Evolutionary conservation across 2,329 filamentous ascomycete species (phyloP), one percentile per base, ranked within the genome.

Genomic region (Aspergillus sp.): DNA sequence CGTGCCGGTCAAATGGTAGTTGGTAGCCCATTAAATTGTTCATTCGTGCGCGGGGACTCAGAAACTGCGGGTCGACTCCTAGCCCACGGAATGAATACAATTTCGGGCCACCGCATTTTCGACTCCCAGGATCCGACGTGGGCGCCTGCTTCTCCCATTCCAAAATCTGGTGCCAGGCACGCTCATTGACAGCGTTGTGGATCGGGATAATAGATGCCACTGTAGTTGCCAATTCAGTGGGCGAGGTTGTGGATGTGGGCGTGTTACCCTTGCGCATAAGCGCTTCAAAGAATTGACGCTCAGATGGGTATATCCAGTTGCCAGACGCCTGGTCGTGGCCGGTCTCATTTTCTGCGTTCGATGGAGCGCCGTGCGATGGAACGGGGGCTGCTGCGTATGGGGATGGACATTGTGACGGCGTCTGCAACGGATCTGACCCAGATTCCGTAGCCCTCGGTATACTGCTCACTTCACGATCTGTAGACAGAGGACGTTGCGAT

Each of bases 171-270:
- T 80, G 76, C 93, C 93, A 98, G 0, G 93, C 93, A 38, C 88
- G 78, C 77, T 98, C 93, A 69, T 98, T 98, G 52, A 98, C 93
- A 40, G 93, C 93, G 65, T 98, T 98, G 72, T 98, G 93, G 59
- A 97, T 97, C 2, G 89, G 93, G 46, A 97, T 90, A 32, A 97
- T 90, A 32, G 86, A 86, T 60, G 80, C 83, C 84, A 96, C 96
- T 68, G 95, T 89, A 4, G 77, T 73, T 0, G 79, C 80, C 9
- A 73, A 55, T 48, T 72, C 69, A 2, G 63, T 62, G 3, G 69
- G 59, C 5, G 67, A 67, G 19, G 60, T 54, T 2, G 66, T 59
- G 5, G 69, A 69, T 76, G 73, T 29, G 79, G 67, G 83, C 50
- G 82, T 80, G 72, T 89, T 81, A 70, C 88, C 85, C 69, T 98